Evolutionary conservation across 2,329 filamentous ascomycete genomes (phyloP).

Genomic region (Dactylellina drechsleri): DNA sequence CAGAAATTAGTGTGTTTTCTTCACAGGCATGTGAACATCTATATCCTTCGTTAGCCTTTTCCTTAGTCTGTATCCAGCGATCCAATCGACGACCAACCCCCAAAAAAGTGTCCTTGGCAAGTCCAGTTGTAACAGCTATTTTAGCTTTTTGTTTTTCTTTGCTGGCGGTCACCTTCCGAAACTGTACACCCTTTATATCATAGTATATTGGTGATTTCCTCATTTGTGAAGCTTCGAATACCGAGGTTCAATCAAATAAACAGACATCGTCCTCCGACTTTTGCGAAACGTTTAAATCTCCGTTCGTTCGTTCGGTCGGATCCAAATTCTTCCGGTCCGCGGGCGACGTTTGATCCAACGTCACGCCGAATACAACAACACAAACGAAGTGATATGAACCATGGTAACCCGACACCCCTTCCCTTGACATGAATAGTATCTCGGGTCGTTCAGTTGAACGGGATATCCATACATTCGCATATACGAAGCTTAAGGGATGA

Average conservation of each 20-base stretch:
- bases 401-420: too few species aligned
- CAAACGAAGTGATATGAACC: background rate
- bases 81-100: background rate
- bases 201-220: too few species aligned
- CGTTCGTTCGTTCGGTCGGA: background rate
- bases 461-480: too few species aligned
- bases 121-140: too few species aligned
- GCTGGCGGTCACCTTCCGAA: too few species aligned
- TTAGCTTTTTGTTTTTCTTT: too few species aligned
- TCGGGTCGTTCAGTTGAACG: too few species aligned
- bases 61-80: slow-evolving; percentile 8
- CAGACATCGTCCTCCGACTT: too few species aligned
- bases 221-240: background rate
- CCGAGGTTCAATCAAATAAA: background rate
- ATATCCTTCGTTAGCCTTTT: too few species aligned
- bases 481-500: too few species aligned
- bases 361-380: slow-evolving; percentile 1
- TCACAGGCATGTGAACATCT: slow-evolving; percentile 1
- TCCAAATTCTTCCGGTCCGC: slow-evolving; percentile 5
- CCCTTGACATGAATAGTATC: too few species aligned
- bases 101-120: background rate
- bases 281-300: background rate
- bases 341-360: background rate
- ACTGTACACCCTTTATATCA: too few species aligned
- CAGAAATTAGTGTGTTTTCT: background rate